Percentiles rank a stretch among this genome's conserved stretches.
Conservation (phyloP, 2,329 filamentous ascomycete genomes). For the Trichophyton verrucosum region DNA sequence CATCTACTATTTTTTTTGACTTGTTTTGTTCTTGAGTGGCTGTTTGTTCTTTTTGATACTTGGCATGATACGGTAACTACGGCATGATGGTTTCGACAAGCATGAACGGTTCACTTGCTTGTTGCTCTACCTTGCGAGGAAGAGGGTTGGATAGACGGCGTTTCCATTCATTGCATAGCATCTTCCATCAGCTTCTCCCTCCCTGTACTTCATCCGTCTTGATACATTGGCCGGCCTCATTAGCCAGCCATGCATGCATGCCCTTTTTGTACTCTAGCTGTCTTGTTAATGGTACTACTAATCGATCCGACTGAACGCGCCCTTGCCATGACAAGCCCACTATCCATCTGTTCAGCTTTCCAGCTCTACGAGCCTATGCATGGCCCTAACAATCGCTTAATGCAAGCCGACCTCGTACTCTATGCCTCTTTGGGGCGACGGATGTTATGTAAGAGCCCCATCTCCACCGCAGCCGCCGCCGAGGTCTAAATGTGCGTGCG, state of each 20-base stretch:
- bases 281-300: too few species aligned
- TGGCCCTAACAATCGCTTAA: neutral
- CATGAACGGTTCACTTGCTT: neutral
- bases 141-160: slow-evolving; percentile 1
- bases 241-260: neutral
- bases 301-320: neutral
- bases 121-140: neutral
- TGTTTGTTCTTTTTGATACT: neutral
- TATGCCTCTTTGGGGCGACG: neutral
- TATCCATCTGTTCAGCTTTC: neutral
- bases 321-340: neutral
- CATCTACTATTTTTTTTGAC: neutral
- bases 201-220: neutral
- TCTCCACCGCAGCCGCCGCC: neutral
- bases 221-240: neutral
- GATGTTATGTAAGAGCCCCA: neutral
- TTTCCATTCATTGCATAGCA: neutral
- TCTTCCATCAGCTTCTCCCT: neutral
- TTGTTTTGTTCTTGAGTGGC: neutral
- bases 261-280: neutral
- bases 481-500: neutral
- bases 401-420: neutral
- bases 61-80: neutral
- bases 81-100: neutral
- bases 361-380: neutral